These are phyloP conservation scores for Xylaria bambusicola DNA, from an alignment of 495 filamentous ascomycete species.

Conservation along the genomic window DNA sequence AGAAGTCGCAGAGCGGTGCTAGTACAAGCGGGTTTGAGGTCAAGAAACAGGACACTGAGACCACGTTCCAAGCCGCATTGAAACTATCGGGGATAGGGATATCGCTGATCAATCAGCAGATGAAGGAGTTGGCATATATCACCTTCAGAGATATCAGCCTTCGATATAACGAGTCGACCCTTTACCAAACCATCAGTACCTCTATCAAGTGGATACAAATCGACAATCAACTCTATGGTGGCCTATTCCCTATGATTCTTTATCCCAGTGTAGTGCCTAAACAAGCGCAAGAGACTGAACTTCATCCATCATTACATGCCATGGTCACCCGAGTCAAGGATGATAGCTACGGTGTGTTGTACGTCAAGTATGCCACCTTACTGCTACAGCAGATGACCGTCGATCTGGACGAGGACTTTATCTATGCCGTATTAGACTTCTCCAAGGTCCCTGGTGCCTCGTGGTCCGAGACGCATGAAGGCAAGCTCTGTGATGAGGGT, in stretches of 20 bases:
- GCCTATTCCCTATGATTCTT: slow-evolving; percentile 94
- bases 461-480: slow-evolving; percentile 78
- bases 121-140: slow-evolving; percentile 90
- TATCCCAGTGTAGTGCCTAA: slow-evolving; percentile 99
- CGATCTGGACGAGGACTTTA: slow-evolving; percentile 96
- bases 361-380: slow-evolving; percentile 96
- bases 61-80: slow-evolving; percentile 85
- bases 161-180: slow-evolving; percentile 84
- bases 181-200: slow-evolving; percentile 87
- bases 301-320: slow-evolving; percentile 89
- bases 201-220: slow-evolving; percentile 98
- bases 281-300: slow-evolving; percentile 94
- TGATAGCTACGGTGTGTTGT: slow-evolving; percentile 95
- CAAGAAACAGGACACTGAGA: slow-evolving; percentile 81
- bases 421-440: slow-evolving; percentile 93
- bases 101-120: slow-evolving; percentile 87
- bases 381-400: slow-evolving; percentile 97
- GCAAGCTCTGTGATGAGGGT: slow-evolving; percentile 82
- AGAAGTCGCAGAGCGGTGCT: slow-evolving; percentile 66
- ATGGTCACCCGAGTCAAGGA: slow-evolving; percentile 95
- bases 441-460: slow-evolving; percentile 92
- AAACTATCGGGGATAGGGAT: slow-evolving; percentile 88
- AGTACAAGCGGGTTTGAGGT: slow-evolving; percentile 77
- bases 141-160: slow-evolving; percentile 92
- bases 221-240: slow-evolving; percentile 97